These are phyloP conservation scores for Turritis glabra DNA, from an alignment of 345 rosid genomes.

Conservation along the genomic window DNA sequence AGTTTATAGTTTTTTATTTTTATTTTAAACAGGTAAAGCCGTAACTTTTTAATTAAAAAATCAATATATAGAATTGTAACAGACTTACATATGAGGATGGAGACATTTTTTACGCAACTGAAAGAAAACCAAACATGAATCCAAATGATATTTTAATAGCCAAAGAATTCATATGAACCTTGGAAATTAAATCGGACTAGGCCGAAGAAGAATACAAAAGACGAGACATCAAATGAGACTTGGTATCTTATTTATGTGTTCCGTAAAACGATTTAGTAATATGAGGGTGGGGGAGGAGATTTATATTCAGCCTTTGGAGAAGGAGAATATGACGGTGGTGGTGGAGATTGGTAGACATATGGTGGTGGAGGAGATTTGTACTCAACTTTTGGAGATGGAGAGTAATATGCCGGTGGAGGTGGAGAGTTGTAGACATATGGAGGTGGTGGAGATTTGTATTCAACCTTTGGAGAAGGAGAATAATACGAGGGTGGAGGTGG, in stretches of 20 bases:
- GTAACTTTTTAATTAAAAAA: too few species aligned
- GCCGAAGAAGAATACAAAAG: not conserved
- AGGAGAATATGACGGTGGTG: not conserved
- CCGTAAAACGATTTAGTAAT: not conserved
- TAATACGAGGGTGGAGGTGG: not conserved
- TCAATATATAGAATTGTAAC: not conserved
- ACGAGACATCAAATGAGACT: not conserved
- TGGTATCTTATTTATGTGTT: not conserved
- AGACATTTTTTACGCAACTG: not conserved
- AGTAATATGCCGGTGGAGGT: not conserved
- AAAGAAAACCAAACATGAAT: not conserved
- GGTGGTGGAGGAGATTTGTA: conserved; percentile 6
- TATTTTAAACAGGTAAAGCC: too few species aligned
- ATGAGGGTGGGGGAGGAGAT: not conserved
- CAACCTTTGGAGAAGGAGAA: not conserved
- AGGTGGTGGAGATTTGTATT: not conserved
- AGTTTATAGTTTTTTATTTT: too few species aligned
- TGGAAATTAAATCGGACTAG: not conserved
- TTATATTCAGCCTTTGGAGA: conserved; percentile 9
- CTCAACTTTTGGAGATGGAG: not conserved
- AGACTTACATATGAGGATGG: not conserved
- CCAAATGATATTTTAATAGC: conserved; percentile 5
- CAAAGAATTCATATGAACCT: not conserved
- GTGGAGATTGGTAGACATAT: not conserved
- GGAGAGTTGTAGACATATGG: not conserved